Evolutionary conservation across 2,329 filamentous ascomycete genomes (phyloP).

Genomic region (Ophiostoma perfectum): DNA sequence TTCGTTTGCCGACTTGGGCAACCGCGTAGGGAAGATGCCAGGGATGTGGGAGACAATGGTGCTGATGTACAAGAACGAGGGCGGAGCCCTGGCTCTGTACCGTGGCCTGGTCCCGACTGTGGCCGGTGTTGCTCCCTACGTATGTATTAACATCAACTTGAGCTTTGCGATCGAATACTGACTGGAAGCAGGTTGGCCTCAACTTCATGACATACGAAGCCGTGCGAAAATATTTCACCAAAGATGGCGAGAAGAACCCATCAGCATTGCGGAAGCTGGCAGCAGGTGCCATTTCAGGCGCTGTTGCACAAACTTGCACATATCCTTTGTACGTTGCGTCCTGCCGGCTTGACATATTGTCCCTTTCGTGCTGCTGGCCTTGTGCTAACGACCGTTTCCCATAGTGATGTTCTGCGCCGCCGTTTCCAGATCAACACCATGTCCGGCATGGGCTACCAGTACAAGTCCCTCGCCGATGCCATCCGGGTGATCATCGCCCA

Average conservation of each 20-base stretch:
- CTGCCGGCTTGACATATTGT: background rate
- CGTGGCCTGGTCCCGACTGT: conserved; percentile 90
- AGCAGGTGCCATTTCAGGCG: conserved; percentile 90
- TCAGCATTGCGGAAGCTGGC: conserved; percentile 72
- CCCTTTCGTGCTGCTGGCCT: too few species aligned
- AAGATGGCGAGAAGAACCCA: conserved; percentile 81
- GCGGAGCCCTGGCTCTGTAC: conserved; percentile 80
- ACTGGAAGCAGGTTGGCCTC: conserved; percentile 55
- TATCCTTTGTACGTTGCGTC: conserved; percentile 77
- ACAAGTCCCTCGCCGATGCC: conserved; percentile 80
- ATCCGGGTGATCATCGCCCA: conserved; percentile 73
- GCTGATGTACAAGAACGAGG: conserved; percentile 85
- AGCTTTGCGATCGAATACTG: background rate
- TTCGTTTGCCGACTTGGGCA: conserved; percentile 75
- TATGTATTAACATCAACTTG: conserved; percentile 31
- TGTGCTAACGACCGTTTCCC: conserved; percentile 22
- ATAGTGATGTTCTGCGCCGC: conserved; percentile 80
- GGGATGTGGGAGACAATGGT: conserved; percentile 87
- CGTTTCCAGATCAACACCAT: conserved; percentile 99
- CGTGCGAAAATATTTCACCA: conserved; percentile 75
- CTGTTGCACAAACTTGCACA: conserved; percentile 93
- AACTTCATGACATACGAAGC: conserved; percentile 99
- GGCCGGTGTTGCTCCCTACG: conserved; percentile 91
- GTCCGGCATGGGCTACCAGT: conserved; percentile 96
- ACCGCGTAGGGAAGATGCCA: conserved; percentile 62